Conservation (phyloP, 164 flowering plant genomes). For the Umbellularia californica region DNA sequence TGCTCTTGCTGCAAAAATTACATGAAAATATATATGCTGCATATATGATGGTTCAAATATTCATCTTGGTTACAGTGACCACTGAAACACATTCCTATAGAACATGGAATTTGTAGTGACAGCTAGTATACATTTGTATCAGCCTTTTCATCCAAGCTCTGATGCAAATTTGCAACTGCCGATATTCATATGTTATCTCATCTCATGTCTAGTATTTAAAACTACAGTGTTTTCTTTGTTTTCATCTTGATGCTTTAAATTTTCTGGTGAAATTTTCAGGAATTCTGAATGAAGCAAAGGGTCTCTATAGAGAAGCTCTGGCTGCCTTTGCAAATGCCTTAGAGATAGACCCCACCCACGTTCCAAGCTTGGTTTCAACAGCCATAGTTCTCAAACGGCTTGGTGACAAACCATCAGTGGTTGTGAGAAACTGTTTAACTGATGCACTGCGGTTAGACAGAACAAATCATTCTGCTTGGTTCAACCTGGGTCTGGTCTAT, state of each 20-base stretch:
- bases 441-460: constrained; percentile 78
- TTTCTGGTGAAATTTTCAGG: constrained; percentile 35
- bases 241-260: neutral
- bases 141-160: neutral
- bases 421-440: constrained; percentile 54
- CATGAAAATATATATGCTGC: too few relatives aligned
- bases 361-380: constrained; percentile 70
- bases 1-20: neutral
- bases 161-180: neutral
- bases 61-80: neutral
- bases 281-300: constrained; percentile 61
- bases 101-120: neutral
- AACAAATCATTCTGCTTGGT: constrained; percentile 75
- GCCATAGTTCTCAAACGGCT: constrained; percentile 51
- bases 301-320: constrained; percentile 59
- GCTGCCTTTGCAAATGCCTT: constrained; percentile 57
- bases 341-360: constrained; percentile 66
- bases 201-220: neutral
- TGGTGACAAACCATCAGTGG: constrained; percentile 40
- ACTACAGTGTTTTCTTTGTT: neutral
- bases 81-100: too few relatives aligned
- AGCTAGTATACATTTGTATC: neutral
- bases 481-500: constrained; percentile 72
- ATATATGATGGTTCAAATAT: neutral
- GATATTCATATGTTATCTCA: neutral